Base-by-base conservation (phyloP, 805 yeast species). In the Wickerhamiella azymoides region DNA sequence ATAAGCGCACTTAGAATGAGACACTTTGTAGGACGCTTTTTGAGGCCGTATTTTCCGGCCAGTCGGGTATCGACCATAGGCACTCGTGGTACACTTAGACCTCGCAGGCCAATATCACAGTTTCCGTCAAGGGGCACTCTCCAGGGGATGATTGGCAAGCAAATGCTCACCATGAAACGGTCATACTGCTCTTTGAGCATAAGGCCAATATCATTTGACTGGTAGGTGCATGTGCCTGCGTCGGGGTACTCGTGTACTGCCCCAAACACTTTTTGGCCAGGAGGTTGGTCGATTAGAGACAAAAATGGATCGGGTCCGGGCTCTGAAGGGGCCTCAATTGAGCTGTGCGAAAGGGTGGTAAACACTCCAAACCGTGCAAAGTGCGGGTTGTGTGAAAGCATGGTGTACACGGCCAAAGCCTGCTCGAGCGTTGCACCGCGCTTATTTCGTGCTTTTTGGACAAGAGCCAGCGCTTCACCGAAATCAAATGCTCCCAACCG, bases 131-230 rank as follows among this genome's bases (percentile, higher is more conserved):
- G 25, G 11, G 40, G 10, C 7, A 19, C 10, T 16, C 39, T 21
- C 44, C 44, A 41, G 1, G 44, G 44, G 2, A 41, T 25, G 5
- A 41, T 33, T 10, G 44, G 44, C 33, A 41, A 14, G 13, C 35
- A 41, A 11, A 41, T 16, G 16, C 26, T 41, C 16, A 41, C 39
- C 5, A 30, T 18, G 36, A 41, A 41, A 16, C 44, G 44, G 27
- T 41, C 44, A 26, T 11, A 41, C 13, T 33, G 17, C 6, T 36
- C 35, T 14, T 32, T 37, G 18, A 41, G 38, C 32, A 26, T 27
- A 32, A 21, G 24, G 9, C 44, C 44, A 24, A 41, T 32, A 33
- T 41, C 44, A 11, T n/a, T 7, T 13, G 16, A 5, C 16, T 30
- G 33, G n/a, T 30, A n/a, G 2, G 33, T 10, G 16, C 33, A 30